Base-by-base conservation (phyloP, 177 flowering plant genomes). In the Vitis hybrid region DNA sequence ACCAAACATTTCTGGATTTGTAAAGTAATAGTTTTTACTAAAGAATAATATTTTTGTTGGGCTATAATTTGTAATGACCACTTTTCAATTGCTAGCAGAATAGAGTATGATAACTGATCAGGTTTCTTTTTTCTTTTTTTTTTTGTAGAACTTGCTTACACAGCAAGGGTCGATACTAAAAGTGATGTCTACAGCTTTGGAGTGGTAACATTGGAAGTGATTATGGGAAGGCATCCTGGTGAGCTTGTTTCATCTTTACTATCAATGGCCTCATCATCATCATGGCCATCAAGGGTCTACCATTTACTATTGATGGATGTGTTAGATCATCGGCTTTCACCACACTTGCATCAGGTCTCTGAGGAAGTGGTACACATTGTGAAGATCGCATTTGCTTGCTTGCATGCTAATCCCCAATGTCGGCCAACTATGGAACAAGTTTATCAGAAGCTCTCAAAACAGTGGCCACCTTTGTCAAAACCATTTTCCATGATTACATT, bases 201-300 rank as follows among this genome's bases (percentile, higher is more conserved):
- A 5, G 76, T 76, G 13, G 34, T 72, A 48, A 26, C 64, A 14
- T 22, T 72, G 1, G 79, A 76, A 20, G 63, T 72, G 1, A 54
- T 76, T 0, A 65, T 69, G 71, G 79, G 79, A 9, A 56, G 49
- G 34, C 79, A 77, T 56, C 76, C 76, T 12, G 65, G 76, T 2
- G 71, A 77, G 11, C 61, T 75, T 7, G 26, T 73, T 16, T 67
- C 69, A 55, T 59, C 71, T 26, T 10, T 39, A 10, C 5, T 51
- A 10, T 48, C 22, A 26, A 2, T 2, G n/a, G 56, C 52, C 8
- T 54, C 45, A 10, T 31, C 59, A 9, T 63, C 61, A 2, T 34
- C 67, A 1, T 54, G 62, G 20, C 15, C 73, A 10, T 10, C 60
- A 26, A n/a, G 59, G 48, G 67, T 3, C 1, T 11, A 49, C 19